Evolutionary conservation across 2,329 filamentous ascomycete genomes (phyloP).

Genomic region (Calonectria naviculata): DNA sequence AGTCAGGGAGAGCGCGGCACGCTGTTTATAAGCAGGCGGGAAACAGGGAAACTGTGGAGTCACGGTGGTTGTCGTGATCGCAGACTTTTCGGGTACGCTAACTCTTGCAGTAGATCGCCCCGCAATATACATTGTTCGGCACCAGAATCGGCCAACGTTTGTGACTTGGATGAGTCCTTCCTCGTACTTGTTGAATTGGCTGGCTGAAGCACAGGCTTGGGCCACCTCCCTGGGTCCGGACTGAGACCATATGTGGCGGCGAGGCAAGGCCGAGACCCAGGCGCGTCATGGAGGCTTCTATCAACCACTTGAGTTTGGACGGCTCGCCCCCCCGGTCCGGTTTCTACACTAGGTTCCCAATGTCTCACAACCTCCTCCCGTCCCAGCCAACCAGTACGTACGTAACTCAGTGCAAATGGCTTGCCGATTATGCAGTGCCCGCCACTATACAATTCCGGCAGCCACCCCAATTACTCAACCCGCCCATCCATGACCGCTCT

Average conservation of each 20-base stretch:
- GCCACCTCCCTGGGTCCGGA: not conserved
- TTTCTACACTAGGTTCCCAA: constrained; percentile 13
- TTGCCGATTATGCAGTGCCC: not conserved
- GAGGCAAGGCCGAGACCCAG: not conserved
- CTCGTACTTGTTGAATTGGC: not conserved
- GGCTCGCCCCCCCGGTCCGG: not conserved
- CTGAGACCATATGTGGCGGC: not conserved
- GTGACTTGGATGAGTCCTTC: not conserved
- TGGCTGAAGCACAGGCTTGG: not conserved
- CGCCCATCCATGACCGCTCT: constrained; percentile 48
- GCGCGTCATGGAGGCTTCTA: not conserved
- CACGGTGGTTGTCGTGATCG: constrained; percentile 36
- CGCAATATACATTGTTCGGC: constrained; percentile 26
- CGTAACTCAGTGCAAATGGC: constrained; percentile 4
- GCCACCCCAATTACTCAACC: constrained; percentile 15
- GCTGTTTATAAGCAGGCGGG: constrained; percentile 3
- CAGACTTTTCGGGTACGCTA: constrained; percentile 31
- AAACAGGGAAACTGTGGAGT: constrained; percentile 27
- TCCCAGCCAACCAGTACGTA: constrained; percentile 14
- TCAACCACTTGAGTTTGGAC: not conserved
- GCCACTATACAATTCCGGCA: not conserved
- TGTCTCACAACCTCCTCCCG: constrained; percentile 17
- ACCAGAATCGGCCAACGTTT: constrained; percentile 21
- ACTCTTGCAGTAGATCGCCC: constrained; percentile 26
- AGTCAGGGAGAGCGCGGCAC: not conserved